phyloP scores from a whole-genome alignment of 495 filamentous ascomycete genomes.

The Geoglossum glabrum region DNA sequence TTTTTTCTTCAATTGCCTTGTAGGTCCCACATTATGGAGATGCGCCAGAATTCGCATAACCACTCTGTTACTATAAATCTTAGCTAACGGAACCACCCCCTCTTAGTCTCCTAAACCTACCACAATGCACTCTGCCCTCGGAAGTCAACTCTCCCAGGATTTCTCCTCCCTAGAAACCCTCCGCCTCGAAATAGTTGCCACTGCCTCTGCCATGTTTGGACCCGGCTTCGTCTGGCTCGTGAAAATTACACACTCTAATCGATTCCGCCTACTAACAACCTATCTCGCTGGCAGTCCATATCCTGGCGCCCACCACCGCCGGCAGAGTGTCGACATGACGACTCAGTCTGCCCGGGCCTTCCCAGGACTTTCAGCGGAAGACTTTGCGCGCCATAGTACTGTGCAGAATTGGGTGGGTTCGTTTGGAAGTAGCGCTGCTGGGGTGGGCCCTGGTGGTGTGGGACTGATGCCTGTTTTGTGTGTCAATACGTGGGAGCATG shows the following conservation, averaged over 20 bases:
- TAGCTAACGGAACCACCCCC: background rate
- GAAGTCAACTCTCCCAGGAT: slow-evolving; percentile 30
- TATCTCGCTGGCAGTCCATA: slow-evolving; percentile 86
- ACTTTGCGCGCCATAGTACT: slow-evolving; percentile 11
- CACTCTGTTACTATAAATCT: background rate
- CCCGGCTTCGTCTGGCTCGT: slow-evolving; percentile 94
- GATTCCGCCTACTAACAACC: slow-evolving; percentile 61
- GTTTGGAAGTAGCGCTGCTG: slow-evolving; percentile 25
- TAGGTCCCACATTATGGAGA: no score
- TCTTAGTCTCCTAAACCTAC: slow-evolving; percentile 25
- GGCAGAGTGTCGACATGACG: slow-evolving; percentile 64
- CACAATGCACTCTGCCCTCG: slow-evolving; percentile 15
- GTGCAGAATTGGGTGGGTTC: slow-evolving; percentile 22
- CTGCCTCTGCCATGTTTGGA: slow-evolving; percentile 83
- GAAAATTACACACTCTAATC: slow-evolving; percentile 20
- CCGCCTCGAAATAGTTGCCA: slow-evolving; percentile 54
- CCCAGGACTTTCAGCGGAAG: slow-evolving; percentile 6
- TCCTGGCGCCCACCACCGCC: slow-evolving; percentile 61
- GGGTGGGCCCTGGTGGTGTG: slow-evolving; percentile 43
- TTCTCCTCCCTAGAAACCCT: slow-evolving; percentile 74
- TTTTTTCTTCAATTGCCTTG: slow-evolving; percentile 68
- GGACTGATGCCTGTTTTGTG: slow-evolving; percentile 61
- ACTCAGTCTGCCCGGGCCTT: slow-evolving; percentile 23
- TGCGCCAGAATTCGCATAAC: no score
- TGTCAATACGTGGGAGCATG: slow-evolving; percentile 93